Conservation (phyloP, 2,329 filamentous ascomycete species). For the Myriosclerotinia duriaeana region DNA sequence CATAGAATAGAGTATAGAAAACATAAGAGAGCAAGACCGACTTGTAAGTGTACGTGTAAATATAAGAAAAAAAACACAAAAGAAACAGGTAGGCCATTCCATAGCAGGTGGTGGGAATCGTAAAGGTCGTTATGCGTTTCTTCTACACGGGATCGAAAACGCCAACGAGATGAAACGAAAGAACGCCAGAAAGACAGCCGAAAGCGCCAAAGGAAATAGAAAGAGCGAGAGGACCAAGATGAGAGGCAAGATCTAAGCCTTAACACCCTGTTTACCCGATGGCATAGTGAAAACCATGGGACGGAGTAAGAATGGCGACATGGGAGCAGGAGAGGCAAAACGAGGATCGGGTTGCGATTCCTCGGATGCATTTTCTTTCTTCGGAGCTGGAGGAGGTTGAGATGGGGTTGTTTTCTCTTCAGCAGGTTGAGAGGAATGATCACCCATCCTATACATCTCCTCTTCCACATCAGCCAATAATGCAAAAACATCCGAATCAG, state of each 20-base stretch:
- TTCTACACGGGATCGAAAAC: constrained; percentile 4
- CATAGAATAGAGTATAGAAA: constrained; percentile 11
- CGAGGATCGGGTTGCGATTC: neutral
- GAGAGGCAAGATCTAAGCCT: neutral
- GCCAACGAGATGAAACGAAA: neutral
- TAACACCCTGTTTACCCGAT: constrained; percentile 14
- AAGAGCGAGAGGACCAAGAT: neutral
- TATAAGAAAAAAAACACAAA: neutral
- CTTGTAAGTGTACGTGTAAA: neutral
- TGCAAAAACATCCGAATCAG: constrained; percentile 65
- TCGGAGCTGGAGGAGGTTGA: neutral
- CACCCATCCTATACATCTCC: constrained; percentile 51
- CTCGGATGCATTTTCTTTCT: neutral
- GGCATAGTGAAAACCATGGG: constrained; percentile 21
- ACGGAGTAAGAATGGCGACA: constrained; percentile 17
- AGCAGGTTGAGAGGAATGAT: neutral
- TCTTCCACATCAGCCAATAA: constrained; percentile 66
- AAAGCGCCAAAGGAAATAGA: neutral
- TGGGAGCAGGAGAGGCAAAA: neutral
- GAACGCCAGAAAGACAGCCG: neutral
- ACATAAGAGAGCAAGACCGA: no score
- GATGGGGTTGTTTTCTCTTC: neutral
- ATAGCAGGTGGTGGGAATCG: constrained; percentile 3
- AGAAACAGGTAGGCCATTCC: neutral
- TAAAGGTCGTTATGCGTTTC: constrained; percentile 10